Conservation (phyloP, 2,329 filamentous ascomycete species). For the Aspergillus uvarum region DNA sequence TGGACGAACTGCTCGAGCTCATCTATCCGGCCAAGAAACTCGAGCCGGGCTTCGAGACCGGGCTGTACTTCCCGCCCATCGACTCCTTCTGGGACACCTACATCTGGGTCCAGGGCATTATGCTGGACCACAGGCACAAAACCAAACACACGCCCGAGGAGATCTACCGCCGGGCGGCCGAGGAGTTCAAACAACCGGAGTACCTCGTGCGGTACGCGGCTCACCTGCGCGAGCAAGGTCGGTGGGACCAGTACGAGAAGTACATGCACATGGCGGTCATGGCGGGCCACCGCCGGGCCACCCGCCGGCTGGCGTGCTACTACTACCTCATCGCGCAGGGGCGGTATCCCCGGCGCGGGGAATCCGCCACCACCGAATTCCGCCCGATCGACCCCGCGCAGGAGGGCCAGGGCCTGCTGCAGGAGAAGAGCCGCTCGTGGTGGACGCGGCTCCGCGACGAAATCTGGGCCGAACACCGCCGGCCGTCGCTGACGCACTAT, state of each 20-base stretch:
- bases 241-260: constrained; percentile 35
- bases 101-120: constrained; percentile 18
- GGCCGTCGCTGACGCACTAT: constrained; percentile 25
- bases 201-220: constrained; percentile 30
- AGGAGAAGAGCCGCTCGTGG: not conserved
- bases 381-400: not conserved
- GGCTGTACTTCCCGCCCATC: not conserved
- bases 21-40: constrained; percentile 19
- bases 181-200: constrained; percentile 31
- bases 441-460: too few species aligned
- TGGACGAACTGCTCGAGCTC: constrained; percentile 27
- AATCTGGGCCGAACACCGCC: too few species aligned
- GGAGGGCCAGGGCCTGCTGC: not conserved
- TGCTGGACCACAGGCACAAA: constrained; percentile 11
- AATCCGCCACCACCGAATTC: not conserved
- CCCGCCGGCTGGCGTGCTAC: constrained; percentile 36
- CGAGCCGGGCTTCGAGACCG: not conserved
- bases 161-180: constrained; percentile 27
- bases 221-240: constrained; percentile 21
- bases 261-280: constrained; percentile 37
- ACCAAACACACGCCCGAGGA: constrained; percentile 14
- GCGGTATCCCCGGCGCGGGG: constrained; percentile 23
- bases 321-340: constrained; percentile 36
- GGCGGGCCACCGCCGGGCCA: constrained; percentile 28
- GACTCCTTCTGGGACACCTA: constrained; percentile 32